Conservation (phyloP, 2,329 filamentous ascomycete species). For the Xylariaceae sp. region DNA sequence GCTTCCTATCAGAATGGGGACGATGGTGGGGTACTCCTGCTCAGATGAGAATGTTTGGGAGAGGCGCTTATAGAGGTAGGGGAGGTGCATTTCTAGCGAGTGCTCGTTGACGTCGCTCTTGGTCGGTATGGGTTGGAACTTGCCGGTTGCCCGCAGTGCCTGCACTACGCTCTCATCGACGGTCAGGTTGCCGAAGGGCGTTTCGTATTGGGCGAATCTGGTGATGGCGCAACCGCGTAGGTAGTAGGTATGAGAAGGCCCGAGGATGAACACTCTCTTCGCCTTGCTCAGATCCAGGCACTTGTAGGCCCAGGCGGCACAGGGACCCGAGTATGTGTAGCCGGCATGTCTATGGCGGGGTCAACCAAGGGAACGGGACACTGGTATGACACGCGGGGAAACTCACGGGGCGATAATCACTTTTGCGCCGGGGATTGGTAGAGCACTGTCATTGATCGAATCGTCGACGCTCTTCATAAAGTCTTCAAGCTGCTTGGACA, state of each 20-base stretch:
- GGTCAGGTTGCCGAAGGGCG: constrained; percentile 66
- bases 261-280: constrained; percentile 87
- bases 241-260: constrained; percentile 85
- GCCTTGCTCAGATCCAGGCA: constrained; percentile 74
- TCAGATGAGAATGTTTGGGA: constrained; percentile 45
- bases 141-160: constrained; percentile 46
- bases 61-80: constrained; percentile 81
- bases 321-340: constrained; percentile 85
- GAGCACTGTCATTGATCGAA: constrained; percentile 51
- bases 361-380: not conserved
- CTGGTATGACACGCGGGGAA: constrained; percentile 1
- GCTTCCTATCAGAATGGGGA: constrained; percentile 83
- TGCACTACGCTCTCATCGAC: constrained; percentile 58
- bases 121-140: constrained; percentile 62
- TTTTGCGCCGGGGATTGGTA: constrained; percentile 73
- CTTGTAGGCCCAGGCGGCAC: constrained; percentile 94
- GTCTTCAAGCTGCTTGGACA: constrained; percentile 66
- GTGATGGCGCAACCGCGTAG: constrained; percentile 75
- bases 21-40: constrained; percentile 64
- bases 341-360: constrained; percentile 71
- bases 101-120: constrained; percentile 77
- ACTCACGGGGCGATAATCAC: constrained; percentile 90
- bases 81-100: constrained; percentile 94
- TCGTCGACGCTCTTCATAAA: constrained; percentile 71
- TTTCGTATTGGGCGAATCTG: constrained; percentile 65